Percentiles rank a stretch among this genome's conserved stretches.
Evolutionary conservation across 2,329 filamentous ascomycete species (phyloP).

Genomic region (Pestalotiopsis sp.): DNA sequence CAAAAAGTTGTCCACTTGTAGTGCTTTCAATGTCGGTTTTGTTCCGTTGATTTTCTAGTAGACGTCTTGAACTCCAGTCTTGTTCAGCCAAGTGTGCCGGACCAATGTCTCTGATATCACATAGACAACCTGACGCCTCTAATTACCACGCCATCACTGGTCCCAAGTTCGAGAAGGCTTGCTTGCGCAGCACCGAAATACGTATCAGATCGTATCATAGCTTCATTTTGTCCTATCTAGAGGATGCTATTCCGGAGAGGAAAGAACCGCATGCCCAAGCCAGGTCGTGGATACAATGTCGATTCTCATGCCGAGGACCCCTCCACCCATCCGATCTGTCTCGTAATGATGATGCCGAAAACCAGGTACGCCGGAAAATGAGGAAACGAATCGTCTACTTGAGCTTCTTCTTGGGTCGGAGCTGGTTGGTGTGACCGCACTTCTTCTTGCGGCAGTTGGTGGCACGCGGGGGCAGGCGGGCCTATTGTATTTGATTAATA

Average conservation of each 20-base stretch:
- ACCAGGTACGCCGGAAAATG: conserved; percentile 39
- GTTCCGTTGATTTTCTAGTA: too few relatives aligned
- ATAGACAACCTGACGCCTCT: too few relatives aligned
- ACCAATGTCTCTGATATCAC: too few relatives aligned
- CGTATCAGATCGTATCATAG: conserved; percentile 17
- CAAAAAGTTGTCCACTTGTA: too few relatives aligned
- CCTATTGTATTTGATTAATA: conserved; percentile 41
- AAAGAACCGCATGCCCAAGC: conserved; percentile 46
- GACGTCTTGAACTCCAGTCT: too few relatives aligned
- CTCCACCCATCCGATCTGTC: conserved; percentile 22
- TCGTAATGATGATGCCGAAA: conserved; percentile 34
- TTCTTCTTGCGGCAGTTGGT: conserved; percentile 99
- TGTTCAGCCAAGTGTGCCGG: too few relatives aligned
- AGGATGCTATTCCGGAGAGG: conserved; percentile 11
- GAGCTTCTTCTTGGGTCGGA: conserved; percentile 99
- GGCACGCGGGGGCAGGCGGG: conserved; percentile 92
- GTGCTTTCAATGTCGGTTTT: too few relatives aligned
- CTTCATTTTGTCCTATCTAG: conserved; percentile 19
- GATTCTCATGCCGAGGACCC: conserved; percentile 3
- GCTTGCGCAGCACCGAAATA: not conserved
- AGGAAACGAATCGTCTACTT: conserved; percentile 68
- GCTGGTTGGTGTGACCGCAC: conserved; percentile 99
- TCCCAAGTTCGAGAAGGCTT: not conserved
- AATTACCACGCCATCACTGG: not conserved
- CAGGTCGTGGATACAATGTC: conserved; percentile 20